A percentile compares a stretch with the other conserved stretches of the same genome.
phyloP scores from a whole-genome alignment of 2,329 filamentous ascomycete genomes.

The Calonectria ilicicola region DNA sequence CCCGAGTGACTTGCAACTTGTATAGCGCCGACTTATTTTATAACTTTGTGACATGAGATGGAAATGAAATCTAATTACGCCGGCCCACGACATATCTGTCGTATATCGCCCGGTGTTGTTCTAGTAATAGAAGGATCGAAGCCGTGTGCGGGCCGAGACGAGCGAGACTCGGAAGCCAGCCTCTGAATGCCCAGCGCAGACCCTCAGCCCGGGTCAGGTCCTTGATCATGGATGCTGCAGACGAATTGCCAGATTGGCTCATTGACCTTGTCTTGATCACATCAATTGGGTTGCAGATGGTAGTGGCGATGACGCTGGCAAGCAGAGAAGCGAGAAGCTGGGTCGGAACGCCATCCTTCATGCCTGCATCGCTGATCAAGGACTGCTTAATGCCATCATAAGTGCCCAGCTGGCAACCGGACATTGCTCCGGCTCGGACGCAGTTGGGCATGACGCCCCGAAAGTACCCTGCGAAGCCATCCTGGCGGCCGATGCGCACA shows the following conservation, averaged over 20 bases:
- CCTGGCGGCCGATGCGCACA: conserved; percentile 18
- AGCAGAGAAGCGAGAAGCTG: conserved; percentile 25
- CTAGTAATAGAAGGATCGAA: conserved; percentile 22
- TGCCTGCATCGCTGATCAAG: not conserved
- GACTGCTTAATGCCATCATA: conserved; percentile 27
- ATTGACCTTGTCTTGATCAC: conserved; percentile 25
- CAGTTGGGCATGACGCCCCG: conserved; percentile 23
- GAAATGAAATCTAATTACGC: not conserved
- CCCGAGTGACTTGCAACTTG: not conserved
- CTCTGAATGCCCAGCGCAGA: conserved; percentile 24
- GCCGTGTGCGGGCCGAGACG: conserved; percentile 24
- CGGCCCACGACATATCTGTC: not conserved
- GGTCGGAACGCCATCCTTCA: conserved; percentile 10
- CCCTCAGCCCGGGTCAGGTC: conserved; percentile 22
- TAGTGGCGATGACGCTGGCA: conserved; percentile 27
- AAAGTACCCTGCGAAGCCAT: conserved; percentile 18
- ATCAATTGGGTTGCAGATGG: conserved; percentile 27
- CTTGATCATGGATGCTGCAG: conserved; percentile 4
- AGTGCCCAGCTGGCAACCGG: conserved; percentile 21
- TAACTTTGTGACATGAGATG: not conserved
- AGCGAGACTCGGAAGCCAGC: conserved; percentile 27
- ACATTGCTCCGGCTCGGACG: conserved; percentile 21
- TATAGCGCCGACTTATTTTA: not conserved
- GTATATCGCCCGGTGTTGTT: conserved; percentile 22
- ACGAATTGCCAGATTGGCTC: conserved; percentile 13